Percentiles rank a stretch among this genome's conserved stretches.
phyloP scores from a whole-genome alignment of 2,329 filamentous ascomycete genomes.

The Pyrenophora teres region DNA sequence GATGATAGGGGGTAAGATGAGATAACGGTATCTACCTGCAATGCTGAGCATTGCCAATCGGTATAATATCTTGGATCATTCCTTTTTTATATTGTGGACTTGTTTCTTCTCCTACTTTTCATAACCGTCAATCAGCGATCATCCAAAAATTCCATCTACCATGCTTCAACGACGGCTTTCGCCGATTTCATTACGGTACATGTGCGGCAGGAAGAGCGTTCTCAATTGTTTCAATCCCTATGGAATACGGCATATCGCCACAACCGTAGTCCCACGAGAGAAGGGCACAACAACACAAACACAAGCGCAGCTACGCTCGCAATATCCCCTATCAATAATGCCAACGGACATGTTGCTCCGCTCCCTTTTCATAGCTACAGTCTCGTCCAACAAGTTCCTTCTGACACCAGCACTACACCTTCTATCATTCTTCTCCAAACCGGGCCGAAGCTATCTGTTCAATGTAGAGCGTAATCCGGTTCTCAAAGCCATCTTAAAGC shows the following conservation, averaged over 20 bases:
- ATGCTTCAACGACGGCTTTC: slow-evolving; percentile 19
- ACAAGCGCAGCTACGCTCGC: slow-evolving; percentile 12
- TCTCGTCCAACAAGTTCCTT: slow-evolving; percentile 54
- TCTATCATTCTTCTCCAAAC: slow-evolving; percentile 49
- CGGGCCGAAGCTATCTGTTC: slow-evolving; percentile 45
- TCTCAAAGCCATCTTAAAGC: slow-evolving; percentile 72
- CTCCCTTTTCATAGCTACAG: slow-evolving; percentile 48
- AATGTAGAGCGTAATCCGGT: slow-evolving; percentile 75
- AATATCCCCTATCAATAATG: slow-evolving; percentile 32
- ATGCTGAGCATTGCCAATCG: not conserved
- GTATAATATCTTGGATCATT: not conserved
- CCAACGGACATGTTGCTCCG: slow-evolving; percentile 36
- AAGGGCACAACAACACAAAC: slow-evolving; percentile 10
- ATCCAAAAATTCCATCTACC: not conserved
- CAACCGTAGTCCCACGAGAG: slow-evolving; percentile 16
- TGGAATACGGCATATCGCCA: slow-evolving; percentile 17
- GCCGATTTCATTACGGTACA: slow-evolving; percentile 1
- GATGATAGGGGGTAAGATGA: slow-evolving; percentile 16
- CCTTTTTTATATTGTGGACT: not conserved
- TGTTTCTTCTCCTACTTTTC: not conserved
- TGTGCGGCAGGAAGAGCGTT: slow-evolving; percentile 2
- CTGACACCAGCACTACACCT: slow-evolving; percentile 47
- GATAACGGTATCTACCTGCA: slow-evolving; percentile 23
- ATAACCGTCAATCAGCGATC: not conserved
- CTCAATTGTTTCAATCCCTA: slow-evolving; percentile 6